These are phyloP conservation scores for Neurospora sp. DNA, from an alignment of 495 filamentous ascomycete species.

Conservation along the genomic window DNA sequence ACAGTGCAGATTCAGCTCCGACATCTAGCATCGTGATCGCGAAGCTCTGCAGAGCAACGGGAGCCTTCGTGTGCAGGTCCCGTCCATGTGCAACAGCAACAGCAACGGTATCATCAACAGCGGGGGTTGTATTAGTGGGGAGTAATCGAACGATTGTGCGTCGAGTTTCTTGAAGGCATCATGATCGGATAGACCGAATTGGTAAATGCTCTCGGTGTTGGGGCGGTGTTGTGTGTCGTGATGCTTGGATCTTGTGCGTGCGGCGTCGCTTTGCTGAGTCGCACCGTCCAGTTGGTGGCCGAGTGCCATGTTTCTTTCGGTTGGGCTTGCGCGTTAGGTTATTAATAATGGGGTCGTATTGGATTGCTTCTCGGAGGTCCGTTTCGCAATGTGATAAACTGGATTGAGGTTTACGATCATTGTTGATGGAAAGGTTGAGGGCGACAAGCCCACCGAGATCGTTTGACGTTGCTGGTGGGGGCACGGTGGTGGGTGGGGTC, in stretches of 20 bases:
- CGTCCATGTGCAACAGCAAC: neutral
- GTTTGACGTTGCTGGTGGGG: neutral
- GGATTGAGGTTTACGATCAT: neutral
- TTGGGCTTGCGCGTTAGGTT: neutral
- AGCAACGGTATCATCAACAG: neutral
- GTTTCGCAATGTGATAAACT: neutral
- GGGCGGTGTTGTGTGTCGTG: neutral
- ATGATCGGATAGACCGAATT: neutral
- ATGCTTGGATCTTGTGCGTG: neutral
- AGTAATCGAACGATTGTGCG: neutral
- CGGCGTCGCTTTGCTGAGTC: neutral
- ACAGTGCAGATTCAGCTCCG: neutral
- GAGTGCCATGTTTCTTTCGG: neutral
- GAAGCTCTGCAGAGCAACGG: neutral
- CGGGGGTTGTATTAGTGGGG: neutral
- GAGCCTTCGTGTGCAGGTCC: neutral
- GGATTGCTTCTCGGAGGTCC: neutral
- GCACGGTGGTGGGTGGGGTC: neutral
- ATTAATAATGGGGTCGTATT: rapidly evolving
- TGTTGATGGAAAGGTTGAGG: neutral
- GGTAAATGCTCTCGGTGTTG: neutral
- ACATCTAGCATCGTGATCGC: neutral
- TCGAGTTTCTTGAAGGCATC: neutral
- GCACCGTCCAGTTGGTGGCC: neutral
- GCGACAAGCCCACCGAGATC: neutral